Percentiles rank a stretch among this genome's conserved stretches.
These are phyloP conservation scores for Skeletonema menzelii DNA, from an alignment of 108 stramenopile species.

Conservation along the genomic window DNA sequence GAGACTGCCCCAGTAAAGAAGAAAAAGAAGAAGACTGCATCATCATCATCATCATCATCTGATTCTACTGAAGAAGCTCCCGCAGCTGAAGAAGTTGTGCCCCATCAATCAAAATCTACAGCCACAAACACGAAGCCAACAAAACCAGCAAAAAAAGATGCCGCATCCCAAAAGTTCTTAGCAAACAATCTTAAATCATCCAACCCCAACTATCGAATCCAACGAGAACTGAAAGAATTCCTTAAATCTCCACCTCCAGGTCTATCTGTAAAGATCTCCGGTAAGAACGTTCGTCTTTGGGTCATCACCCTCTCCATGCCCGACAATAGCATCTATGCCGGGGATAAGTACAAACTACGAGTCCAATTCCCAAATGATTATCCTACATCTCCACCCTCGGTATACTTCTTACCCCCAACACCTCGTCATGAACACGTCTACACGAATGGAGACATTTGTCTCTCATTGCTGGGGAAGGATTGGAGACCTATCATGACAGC, in stretches of 20 bases:
- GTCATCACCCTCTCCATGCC: constrained; percentile 88
- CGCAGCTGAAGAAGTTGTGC: not conserved
- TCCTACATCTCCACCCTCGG: constrained; percentile 90
- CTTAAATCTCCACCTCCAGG: constrained; percentile 81
- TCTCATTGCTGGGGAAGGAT: constrained; percentile 91
- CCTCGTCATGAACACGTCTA: constrained; percentile 95
- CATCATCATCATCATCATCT: too few species aligned
- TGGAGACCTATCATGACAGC: constrained; percentile 97
- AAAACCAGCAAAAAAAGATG: constrained; percentile 42
- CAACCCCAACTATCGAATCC: constrained; percentile 84
- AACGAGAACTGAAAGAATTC: constrained; percentile 87
- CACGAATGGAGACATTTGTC: constrained; percentile 97
- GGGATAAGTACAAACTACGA: constrained; percentile 92
- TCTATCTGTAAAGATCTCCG: constrained; percentile 79
- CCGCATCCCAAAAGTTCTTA: constrained; percentile 60
- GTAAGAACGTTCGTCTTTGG: constrained; percentile 91
- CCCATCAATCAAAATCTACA: not conserved
- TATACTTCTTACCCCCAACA: constrained; percentile 82
- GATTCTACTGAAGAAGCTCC: not conserved
- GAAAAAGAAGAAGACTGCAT: constrained; percentile 4
- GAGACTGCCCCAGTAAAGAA: not conserved
- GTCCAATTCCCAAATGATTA: constrained; percentile 87
- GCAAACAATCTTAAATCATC: constrained; percentile 56
- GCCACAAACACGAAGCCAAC: constrained; percentile 20
- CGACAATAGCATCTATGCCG: constrained; percentile 84